phyloP scores from a whole-genome alignment of 2,329 filamentous ascomycete species.

The Pyrenophora seminiperda region DNA sequence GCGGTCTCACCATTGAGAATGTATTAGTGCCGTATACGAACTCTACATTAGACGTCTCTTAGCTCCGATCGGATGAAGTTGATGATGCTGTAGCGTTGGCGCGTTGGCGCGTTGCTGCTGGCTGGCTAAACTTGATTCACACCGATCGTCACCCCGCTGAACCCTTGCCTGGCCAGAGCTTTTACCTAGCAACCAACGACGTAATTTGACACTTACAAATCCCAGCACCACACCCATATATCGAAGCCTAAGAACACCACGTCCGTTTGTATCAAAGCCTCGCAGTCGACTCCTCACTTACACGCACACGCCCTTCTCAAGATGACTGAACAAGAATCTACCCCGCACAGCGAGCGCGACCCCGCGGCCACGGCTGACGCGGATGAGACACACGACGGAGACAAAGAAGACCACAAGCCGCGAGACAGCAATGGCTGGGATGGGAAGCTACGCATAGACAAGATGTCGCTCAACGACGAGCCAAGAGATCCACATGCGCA shows the following conservation, averaged over 20 bases:
- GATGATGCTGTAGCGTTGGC: constrained; percentile 2
- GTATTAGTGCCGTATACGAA: too few species aligned
- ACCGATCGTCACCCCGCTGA: constrained; percentile 21
- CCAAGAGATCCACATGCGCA: constrained; percentile 63
- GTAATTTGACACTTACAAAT: constrained; percentile 18
- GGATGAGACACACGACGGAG: constrained; percentile 24
- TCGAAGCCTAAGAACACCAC: not conserved
- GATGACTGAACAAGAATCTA: constrained; percentile 35
- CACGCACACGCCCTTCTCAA: not conserved
- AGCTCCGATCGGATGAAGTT: too few species aligned
- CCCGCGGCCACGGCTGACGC: constrained; percentile 27
- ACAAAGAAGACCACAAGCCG: constrained; percentile 38
- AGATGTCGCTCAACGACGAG: constrained; percentile 56
- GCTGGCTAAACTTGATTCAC: not conserved
- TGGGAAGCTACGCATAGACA: constrained; percentile 77
- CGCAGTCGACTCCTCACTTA: not conserved
- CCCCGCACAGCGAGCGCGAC: constrained; percentile 38
- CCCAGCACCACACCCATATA: not conserved
- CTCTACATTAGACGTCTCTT: too few species aligned
- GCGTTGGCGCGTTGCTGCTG: constrained; percentile 1
- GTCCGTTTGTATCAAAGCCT: not conserved
- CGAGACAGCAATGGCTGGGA: constrained; percentile 70
- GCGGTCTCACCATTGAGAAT: too few species aligned
- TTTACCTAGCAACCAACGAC: constrained; percentile 20
- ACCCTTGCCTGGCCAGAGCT: constrained; percentile 21